Evolutionary conservation across 2,329 filamentous ascomycete species (phyloP).

Genomic region (Alternaria longipes): DNA sequence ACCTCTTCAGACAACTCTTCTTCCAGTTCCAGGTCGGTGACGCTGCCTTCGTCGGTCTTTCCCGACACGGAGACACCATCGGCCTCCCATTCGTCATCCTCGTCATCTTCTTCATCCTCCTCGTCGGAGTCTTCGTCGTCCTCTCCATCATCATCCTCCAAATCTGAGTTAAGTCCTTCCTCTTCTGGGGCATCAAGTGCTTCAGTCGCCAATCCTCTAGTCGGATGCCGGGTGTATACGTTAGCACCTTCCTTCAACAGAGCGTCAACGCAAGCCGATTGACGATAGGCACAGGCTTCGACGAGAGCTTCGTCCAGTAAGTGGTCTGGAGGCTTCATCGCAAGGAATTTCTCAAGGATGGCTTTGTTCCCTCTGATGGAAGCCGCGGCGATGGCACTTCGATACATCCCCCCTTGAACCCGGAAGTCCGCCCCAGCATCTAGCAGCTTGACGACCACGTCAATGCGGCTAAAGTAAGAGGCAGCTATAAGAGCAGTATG

Average conservation of each 20-base stretch:
- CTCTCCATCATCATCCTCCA: constrained; percentile 24
- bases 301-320: constrained; percentile 36
- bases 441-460: constrained; percentile 29
- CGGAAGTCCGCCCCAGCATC: constrained; percentile 32
- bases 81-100: constrained; percentile 27
- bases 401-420: constrained; percentile 26
- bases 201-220: constrained; percentile 21
- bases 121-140: constrained; percentile 14
- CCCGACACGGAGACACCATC: constrained; percentile 21
- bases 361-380: constrained; percentile 28
- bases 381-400: constrained; percentile 30
- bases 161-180: constrained; percentile 30
- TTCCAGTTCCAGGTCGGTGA: constrained; percentile 28
- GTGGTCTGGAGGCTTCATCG: constrained; percentile 27
- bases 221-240: constrained; percentile 26
- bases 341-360: constrained; percentile 25
- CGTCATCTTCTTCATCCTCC: constrained; percentile 18
- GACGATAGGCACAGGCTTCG: constrained; percentile 32
- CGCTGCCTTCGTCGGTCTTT: constrained; percentile 27
- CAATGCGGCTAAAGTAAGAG: constrained; percentile 26
- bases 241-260: constrained; percentile 33
- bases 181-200: constrained; percentile 21
- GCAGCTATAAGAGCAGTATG: constrained; percentile 36
- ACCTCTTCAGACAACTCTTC: constrained; percentile 24
- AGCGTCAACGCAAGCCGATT: constrained; percentile 27